A percentile compares a stretch with the other conserved stretches of the same genome.
These are phyloP conservation scores for Mycena rebaudengoi DNA, from an alignment of 768 basidiomycete species.

Conservation along the genomic window DNA sequence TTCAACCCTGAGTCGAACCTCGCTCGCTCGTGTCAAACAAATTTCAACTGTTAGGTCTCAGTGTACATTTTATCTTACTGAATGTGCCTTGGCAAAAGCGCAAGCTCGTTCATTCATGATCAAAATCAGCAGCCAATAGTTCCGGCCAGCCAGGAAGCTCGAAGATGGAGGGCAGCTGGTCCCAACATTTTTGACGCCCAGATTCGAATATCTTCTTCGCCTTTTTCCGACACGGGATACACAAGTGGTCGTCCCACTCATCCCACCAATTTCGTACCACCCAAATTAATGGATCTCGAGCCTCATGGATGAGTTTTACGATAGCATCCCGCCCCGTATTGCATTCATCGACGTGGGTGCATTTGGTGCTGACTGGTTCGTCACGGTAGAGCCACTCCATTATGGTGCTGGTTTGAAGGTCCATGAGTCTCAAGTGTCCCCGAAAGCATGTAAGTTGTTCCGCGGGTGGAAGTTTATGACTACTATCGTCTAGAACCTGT, in stretches of 20 bases:
- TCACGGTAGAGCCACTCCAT: not conserved
- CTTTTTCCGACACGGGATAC: not conserved
- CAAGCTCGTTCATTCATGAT: no score
- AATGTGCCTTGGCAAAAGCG: no score
- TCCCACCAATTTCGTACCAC: not conserved
- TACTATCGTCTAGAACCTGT: no score
- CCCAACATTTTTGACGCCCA: conserved; percentile 1
- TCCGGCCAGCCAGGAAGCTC: conserved; percentile 9
- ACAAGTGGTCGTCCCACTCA: not conserved
- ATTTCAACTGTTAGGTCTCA: no score
- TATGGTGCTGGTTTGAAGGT: not conserved
- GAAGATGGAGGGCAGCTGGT: conserved; percentile 5
- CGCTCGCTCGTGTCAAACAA: no score
- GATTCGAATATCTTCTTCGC: not conserved
- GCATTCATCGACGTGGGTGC: not conserved
- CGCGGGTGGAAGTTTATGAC: not conserved
- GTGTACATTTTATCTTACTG: no score
- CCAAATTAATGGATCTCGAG: not conserved
- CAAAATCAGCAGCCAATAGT: conserved; percentile 8
- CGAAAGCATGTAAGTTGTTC: not conserved
- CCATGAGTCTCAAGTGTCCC: not conserved
- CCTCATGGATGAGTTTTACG: not conserved
- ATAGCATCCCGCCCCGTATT: not conserved
- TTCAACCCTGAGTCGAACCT: no score
- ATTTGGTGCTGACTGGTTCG: not conserved